Percentiles rank a stretch among this genome's conserved stretches.
These are phyloP conservation scores for Polyporus tsugae DNA, from an alignment of 1,284 basidiomycete species.

Conservation along the genomic window DNA sequence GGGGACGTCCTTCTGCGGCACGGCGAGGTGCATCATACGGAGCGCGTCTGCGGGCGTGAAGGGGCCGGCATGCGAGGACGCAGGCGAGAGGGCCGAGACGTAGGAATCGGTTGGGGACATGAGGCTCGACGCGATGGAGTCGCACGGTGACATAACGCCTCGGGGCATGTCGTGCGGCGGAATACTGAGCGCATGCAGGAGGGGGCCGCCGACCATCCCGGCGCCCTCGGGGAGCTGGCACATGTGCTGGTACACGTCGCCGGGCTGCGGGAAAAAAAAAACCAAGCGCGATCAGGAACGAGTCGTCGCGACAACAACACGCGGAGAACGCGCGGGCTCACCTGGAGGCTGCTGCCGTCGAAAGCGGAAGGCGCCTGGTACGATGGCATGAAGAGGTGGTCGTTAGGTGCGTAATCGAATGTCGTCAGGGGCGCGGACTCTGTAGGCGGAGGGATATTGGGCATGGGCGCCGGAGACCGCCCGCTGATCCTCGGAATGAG, in stretches of 20 bases:
- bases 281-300: slow-evolving; percentile 4
- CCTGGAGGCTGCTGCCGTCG: slow-evolving; percentile 42
- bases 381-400: slow-evolving; percentile 43
- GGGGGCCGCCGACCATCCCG: slow-evolving; percentile 33
- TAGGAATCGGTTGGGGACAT: slow-evolving; percentile 37
- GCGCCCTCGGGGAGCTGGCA: slow-evolving; percentile 45
- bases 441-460: slow-evolving; percentile 49
- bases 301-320: slow-evolving; percentile 25
- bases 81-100: slow-evolving; percentile 18
- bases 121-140: slow-evolving; percentile 48
- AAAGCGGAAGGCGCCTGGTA: slow-evolving; percentile 49
- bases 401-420: slow-evolving; percentile 42
- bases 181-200: slow-evolving; percentile 51
- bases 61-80: slow-evolving; percentile 36
- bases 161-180: slow-evolving; percentile 40
- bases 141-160: slow-evolving; percentile 38
- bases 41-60: slow-evolving; percentile 41
- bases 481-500: slow-evolving; percentile 64
- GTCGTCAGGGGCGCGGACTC: slow-evolving; percentile 50
- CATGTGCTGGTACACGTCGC: slow-evolving; percentile 56
- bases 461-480: slow-evolving; percentile 54
- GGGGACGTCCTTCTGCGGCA: slow-evolving; percentile 32
- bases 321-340: slow-evolving; percentile 27
- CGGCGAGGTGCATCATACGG: slow-evolving; percentile 36
- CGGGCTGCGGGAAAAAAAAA: slow-evolving; percentile 21